Conservation (phyloP, 2,329 filamentous ascomycete genomes). For the Scedosporium aurantiacum region DNA sequence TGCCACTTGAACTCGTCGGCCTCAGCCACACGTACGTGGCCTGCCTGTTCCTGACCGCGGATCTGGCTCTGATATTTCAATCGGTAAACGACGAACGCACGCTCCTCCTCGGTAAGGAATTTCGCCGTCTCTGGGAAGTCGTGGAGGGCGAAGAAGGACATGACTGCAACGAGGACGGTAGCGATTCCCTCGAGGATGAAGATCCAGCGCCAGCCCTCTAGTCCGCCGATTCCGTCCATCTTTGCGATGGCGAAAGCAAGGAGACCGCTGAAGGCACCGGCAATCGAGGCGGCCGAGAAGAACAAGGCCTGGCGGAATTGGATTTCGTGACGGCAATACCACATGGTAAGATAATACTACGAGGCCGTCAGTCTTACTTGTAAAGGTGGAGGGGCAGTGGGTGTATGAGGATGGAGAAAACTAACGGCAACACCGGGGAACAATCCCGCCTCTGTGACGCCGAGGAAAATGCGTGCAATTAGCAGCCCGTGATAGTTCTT, state of each 20-base stretch:
- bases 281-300: constrained; percentile 44
- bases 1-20: constrained; percentile 49
- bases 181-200: constrained; percentile 58
- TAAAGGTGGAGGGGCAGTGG: not conserved
- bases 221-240: constrained; percentile 39
- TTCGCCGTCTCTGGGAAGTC: constrained; percentile 45
- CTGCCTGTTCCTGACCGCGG: constrained; percentile 21
- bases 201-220: constrained; percentile 66
- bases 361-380: not conserved
- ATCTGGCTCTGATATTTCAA: constrained; percentile 53
- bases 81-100: constrained; percentile 29
- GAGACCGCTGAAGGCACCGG: constrained; percentile 52
- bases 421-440: constrained; percentile 48
- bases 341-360: constrained; percentile 34
- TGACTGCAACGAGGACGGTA: constrained; percentile 33
- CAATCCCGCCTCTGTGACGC: constrained; percentile 43
- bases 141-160: constrained; percentile 40
- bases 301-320: constrained; percentile 50
- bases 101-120: constrained; percentile 35
- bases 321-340: constrained; percentile 50
- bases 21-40: constrained; percentile 35
- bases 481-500: constrained; percentile 37
- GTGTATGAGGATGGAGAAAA: not conserved
- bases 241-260: constrained; percentile 49
- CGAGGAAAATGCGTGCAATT: constrained; percentile 33